Percentiles rank a stretch among this genome's conserved stretches.
Evolutionary conservation across 202 grass and related monocot species (phyloP).

Genomic region (Eragrostis tef): DNA sequence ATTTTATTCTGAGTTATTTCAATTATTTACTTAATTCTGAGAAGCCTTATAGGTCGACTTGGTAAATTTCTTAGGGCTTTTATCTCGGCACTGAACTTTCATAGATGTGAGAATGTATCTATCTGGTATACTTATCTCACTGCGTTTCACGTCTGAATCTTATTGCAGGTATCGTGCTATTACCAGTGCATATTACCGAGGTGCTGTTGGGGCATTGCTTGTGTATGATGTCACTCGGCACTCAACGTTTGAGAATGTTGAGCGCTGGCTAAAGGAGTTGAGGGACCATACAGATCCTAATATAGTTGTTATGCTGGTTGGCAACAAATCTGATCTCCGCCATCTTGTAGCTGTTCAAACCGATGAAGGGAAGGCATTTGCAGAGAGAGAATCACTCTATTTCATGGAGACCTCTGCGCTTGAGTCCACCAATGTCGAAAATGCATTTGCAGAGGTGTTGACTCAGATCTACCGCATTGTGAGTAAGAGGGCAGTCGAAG

Average conservation of each 20-base stretch:
- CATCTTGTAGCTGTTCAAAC: conserved; percentile 79
- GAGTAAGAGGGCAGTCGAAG: conserved; percentile 76
- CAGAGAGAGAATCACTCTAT: conserved; percentile 82
- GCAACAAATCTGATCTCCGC: conserved; percentile 71
- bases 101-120: neutral
- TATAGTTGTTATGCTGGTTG: conserved; percentile 91
- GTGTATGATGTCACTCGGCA: conserved; percentile 87
- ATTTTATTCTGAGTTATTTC: no score
- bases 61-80: neutral
- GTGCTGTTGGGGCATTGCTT: conserved; percentile 85
- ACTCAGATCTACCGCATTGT: conserved; percentile 87
- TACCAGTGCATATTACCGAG: conserved; percentile 91
- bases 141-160: conserved; percentile 7
- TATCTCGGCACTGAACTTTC: neutral
- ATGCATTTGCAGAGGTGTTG: conserved; percentile 80
- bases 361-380: conserved; percentile 74
- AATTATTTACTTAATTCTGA: no score
- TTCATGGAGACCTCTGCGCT: conserved; percentile 97
- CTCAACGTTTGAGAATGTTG: conserved; percentile 78
- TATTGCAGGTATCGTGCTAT: conserved; percentile 81
- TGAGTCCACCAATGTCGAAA: conserved; percentile 83
- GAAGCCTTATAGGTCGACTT: neutral
- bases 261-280: conserved; percentile 89
- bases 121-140: conserved; percentile 24
- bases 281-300: conserved; percentile 94